Evolutionary conservation across 148 eudicot genomes (phyloP).

Genomic region (Vaccinium corymbosum): DNA sequence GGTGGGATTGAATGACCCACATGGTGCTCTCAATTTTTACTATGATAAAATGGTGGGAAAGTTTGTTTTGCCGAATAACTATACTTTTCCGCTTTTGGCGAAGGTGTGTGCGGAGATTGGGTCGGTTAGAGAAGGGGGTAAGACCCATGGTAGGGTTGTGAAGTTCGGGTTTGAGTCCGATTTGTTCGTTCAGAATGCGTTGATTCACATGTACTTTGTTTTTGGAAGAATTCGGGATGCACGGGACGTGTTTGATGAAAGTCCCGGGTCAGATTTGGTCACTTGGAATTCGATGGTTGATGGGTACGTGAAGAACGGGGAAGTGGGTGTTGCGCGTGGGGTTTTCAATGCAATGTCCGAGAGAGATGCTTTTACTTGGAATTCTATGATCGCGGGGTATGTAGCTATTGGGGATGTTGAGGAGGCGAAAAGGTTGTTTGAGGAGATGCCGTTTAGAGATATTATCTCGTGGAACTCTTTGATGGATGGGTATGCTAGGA

Average conservation of each 20-base stretch:
- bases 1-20: constrained; percentile 33
- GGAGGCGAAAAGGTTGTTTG: constrained; percentile 36
- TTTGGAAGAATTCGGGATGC: constrained; percentile 40
- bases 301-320: constrained; percentile 54
- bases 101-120: constrained; percentile 30
- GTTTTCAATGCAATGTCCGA: constrained; percentile 47
- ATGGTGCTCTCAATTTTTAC: constrained; percentile 40
- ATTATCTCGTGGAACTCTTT: constrained; percentile 57
- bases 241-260: constrained; percentile 42
- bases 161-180: constrained; percentile 46
- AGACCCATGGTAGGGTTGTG: constrained; percentile 22
- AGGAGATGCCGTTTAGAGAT: constrained; percentile 42
- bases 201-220: constrained; percentile 42
- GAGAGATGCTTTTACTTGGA: constrained; percentile 50
- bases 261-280: constrained; percentile 41
- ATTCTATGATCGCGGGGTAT: constrained; percentile 48
- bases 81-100: constrained; percentile 25
- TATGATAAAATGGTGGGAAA: constrained; percentile 30
- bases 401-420: constrained; percentile 36
- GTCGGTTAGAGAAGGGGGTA: constrained; percentile 23
- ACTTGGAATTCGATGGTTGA: constrained; percentile 59
- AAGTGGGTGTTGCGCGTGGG: constrained; percentile 28
- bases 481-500: constrained; percentile 53
- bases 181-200: constrained; percentile 49
- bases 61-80: constrained; percentile 22